These are phyloP conservation scores for Colletotrichum incanum DNA, from an alignment of 2,329 filamentous ascomycete genomes.

Conservation along the genomic window DNA sequence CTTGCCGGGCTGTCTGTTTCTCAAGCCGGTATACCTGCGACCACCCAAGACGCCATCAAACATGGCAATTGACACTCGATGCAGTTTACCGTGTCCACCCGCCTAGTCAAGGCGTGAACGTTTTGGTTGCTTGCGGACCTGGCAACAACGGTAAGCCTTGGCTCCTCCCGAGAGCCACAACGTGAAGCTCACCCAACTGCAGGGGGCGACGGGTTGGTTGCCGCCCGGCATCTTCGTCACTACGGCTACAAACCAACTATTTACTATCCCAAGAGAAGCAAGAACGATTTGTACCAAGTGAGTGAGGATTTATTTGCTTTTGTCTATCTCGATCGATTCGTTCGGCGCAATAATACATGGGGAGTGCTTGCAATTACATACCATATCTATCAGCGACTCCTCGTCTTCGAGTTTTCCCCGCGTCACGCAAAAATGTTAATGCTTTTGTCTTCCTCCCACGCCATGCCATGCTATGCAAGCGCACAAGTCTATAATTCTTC, in stretches of 20 bases:
- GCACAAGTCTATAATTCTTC: constrained; percentile 16
- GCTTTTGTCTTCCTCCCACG: constrained; percentile 12
- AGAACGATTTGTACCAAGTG: constrained; percentile 91
- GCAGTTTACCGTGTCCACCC: constrained; percentile 91
- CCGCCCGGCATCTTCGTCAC: constrained; percentile 90
- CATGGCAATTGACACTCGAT: neutral
- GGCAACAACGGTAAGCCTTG: constrained; percentile 74
- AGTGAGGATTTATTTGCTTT: constrained; percentile 43
- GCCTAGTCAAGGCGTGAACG: constrained; percentile 75
- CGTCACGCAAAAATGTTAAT: neutral
- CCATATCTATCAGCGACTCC: constrained; percentile 33
- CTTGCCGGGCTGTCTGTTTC: constrained; percentile 93
- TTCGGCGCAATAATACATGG: constrained; percentile 26
- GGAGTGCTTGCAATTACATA: constrained; percentile 10
- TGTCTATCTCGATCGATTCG: constrained; percentile 35
- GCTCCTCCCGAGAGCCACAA: constrained; percentile 1
- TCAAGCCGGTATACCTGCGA: constrained; percentile 77
- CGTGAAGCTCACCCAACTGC: constrained; percentile 15
- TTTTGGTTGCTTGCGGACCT: constrained; percentile 94
- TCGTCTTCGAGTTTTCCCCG: constrained; percentile 28
- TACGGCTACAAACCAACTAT: constrained; percentile 92
- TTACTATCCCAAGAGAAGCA: constrained; percentile 94
- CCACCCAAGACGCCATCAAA: neutral
- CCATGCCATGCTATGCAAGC: constrained; percentile 35
- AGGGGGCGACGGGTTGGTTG: constrained; percentile 96